phyloP scores from a whole-genome alignment of 352 stramenopile species.

The Pythium sukuiense region DNA sequence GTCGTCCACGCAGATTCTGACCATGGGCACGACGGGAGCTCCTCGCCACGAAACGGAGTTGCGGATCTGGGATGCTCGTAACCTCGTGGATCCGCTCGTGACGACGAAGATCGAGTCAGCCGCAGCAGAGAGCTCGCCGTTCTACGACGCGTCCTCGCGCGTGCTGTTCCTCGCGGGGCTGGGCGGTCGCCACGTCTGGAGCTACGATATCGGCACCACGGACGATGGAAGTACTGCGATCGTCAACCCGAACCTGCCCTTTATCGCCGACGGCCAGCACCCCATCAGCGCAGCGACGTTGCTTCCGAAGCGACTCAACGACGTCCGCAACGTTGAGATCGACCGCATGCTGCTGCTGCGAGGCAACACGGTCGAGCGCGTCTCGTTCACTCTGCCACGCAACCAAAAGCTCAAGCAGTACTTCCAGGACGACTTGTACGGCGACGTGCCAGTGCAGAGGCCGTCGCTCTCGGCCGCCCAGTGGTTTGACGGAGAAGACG shows the following conservation, averaged over 20 bases:
- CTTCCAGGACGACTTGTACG: constrained; percentile 83
- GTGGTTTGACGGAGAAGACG: constrained; percentile 59
- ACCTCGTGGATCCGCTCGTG: constrained; percentile 63
- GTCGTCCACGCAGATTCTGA: constrained; percentile 40
- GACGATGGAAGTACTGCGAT: neutral
- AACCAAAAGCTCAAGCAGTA: constrained; percentile 65
- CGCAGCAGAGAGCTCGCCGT: constrained; percentile 41
- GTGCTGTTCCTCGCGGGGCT: constrained; percentile 69
- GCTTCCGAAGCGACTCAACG: constrained; percentile 61
- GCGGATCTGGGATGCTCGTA: constrained; percentile 71
- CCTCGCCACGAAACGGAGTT: constrained; percentile 66
- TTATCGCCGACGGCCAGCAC: constrained; percentile 44
- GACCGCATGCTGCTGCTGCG: constrained; percentile 64
- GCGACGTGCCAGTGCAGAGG: constrained; percentile 32
- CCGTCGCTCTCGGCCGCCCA: constrained; percentile 36
- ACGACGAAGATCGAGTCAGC: constrained; percentile 39
- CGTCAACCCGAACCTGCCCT: constrained; percentile 64
- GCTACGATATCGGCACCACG: constrained; percentile 62
- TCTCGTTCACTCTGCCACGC: constrained; percentile 70
- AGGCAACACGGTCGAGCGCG: constrained; percentile 43
- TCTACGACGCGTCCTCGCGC: constrained; percentile 68
- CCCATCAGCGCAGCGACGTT: constrained; percentile 62
- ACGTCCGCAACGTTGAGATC: constrained; percentile 72
- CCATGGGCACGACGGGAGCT: constrained; percentile 46
- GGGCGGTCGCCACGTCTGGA: constrained; percentile 71